Conservation (phyloP, 2,329 filamentous ascomycete genomes). For the Dactylonectria estremocensis region DNA sequence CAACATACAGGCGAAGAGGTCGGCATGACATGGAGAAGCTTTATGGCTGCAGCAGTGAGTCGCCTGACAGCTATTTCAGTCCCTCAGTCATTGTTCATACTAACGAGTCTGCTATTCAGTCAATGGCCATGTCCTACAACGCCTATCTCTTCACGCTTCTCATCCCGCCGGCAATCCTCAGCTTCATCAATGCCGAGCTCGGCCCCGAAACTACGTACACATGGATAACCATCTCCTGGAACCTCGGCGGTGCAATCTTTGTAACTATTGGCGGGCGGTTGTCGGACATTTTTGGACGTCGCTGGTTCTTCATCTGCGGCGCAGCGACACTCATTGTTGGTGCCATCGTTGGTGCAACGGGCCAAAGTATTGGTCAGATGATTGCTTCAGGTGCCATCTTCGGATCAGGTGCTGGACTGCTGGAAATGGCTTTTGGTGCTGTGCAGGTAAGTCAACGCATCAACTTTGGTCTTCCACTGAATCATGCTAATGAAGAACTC, state of each 20-base stretch:
- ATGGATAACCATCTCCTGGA: slow-evolving; percentile 55
- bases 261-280: slow-evolving; percentile 55
- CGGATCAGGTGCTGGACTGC: slow-evolving; percentile 57
- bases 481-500: not conserved
- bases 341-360: slow-evolving; percentile 57
- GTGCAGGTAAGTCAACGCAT: slow-evolving; percentile 31
- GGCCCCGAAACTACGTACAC: slow-evolving; percentile 53
- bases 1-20: slow-evolving; percentile 30
- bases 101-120: slow-evolving; percentile 1
- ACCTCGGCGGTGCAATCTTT: slow-evolving; percentile 52
- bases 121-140: slow-evolving; percentile 39
- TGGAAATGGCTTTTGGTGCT: slow-evolving; percentile 57
- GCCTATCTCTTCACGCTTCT: slow-evolving; percentile 55
- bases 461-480: not conserved
- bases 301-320: slow-evolving; percentile 57
- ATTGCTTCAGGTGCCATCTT: slow-evolving; percentile 58
- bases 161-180: slow-evolving; percentile 52
- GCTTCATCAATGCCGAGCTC: slow-evolving; percentile 54
- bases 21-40: slow-evolving; percentile 31
- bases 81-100: not conserved
- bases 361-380: slow-evolving; percentile 56
- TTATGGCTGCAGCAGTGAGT: slow-evolving; percentile 29
- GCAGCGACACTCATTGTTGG: slow-evolving; percentile 53
- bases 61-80: not conserved
- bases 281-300: slow-evolving; percentile 58